phyloP scores from a whole-genome alignment of 176 grass and related monocot species.

The Tillandsia leiboldiana region DNA sequence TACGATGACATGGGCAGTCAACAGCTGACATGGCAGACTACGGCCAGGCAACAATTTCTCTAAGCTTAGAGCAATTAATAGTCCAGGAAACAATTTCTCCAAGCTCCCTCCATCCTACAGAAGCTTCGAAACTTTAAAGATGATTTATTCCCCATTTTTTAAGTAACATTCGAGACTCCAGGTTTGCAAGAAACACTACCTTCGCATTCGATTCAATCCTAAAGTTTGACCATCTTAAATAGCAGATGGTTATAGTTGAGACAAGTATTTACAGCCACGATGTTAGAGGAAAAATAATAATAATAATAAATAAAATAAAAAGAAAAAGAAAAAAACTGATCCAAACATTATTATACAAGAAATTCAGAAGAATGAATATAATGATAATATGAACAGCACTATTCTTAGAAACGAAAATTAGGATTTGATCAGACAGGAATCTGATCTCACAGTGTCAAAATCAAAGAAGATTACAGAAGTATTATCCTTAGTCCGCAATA shows the following conservation, averaged over 20 bases:
- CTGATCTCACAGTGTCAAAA: constrained; percentile 65
- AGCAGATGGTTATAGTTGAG: too few species aligned
- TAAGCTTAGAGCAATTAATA: too few species aligned
- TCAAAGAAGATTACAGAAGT: constrained; percentile 83
- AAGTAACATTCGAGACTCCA: too few species aligned
- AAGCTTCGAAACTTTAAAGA: too few species aligned
- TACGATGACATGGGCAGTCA: too few species aligned
- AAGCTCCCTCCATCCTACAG: too few species aligned
- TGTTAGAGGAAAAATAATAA: not conserved
- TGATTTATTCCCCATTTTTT: too few species aligned
- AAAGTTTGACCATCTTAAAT: not conserved
- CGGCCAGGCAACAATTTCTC: too few species aligned
- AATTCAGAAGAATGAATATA: not conserved
- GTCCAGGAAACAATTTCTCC: too few species aligned
- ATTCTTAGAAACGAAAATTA: not conserved
- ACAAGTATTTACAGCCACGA: not conserved
- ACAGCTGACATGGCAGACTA: too few species aligned
- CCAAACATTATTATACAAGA: too few species aligned
- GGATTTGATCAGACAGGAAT: constrained; percentile 25
- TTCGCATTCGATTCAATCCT: not conserved
- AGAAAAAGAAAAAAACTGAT: not conserved
- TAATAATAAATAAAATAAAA: not conserved
- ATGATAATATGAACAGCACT: not conserved
- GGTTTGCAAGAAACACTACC: too few species aligned
- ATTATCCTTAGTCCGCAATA: constrained; percentile 63